Base-by-base conservation (phyloP, 2,329 filamentous ascomycete genomes). In the Xylariaceae sp. region DNA sequence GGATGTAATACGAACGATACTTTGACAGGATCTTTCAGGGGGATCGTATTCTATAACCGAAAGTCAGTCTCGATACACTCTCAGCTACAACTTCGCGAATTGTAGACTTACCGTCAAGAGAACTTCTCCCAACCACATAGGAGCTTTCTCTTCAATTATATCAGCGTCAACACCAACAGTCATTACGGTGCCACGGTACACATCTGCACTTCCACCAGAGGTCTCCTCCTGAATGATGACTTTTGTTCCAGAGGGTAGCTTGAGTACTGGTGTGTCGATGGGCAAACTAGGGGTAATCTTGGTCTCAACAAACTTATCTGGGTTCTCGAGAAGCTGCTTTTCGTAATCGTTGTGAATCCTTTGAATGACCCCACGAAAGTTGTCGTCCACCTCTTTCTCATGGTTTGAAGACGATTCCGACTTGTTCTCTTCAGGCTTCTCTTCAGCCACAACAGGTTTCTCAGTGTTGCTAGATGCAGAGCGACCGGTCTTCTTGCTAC, bases 1-100 rank as follows among this genome's bases (percentile, higher is more conserved):
- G 94, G 92, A 63, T 94, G 85, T 20, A 99, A 79, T 13, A 96
- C 83, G 67, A 99, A 99, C 3, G 91, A 92, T n/a, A 97, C 87
- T 78, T 99, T 99, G 63, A 93, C 84, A 1, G 92, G 86, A n/a
- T 97, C 94, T 75, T 97, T 97, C 54, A 81, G 74, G 0, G 92
- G 91, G 7, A 91, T 84, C 68, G 84, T 81, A 69, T 97, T 97
- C 78, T 91, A 16, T 18, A 9, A 6, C 27, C 43, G 3, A 40
- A 37, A 37, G 54, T 51, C 37, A 49, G 54, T 18, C 16, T 8
- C 3, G 20, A 16, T n/a, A 15, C 21, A n/a, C 18, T 35, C 30
- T 5, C 9, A 36, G n/a, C 13, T 33, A 27, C 16, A 15, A 33
- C 21, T 5, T 20, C 3, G 47, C 3, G 35, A 26, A 29, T n/a